These are phyloP conservation scores for Chenopodium album DNA, from an alignment of 148 eudicot species.

Conservation along the genomic window DNA sequence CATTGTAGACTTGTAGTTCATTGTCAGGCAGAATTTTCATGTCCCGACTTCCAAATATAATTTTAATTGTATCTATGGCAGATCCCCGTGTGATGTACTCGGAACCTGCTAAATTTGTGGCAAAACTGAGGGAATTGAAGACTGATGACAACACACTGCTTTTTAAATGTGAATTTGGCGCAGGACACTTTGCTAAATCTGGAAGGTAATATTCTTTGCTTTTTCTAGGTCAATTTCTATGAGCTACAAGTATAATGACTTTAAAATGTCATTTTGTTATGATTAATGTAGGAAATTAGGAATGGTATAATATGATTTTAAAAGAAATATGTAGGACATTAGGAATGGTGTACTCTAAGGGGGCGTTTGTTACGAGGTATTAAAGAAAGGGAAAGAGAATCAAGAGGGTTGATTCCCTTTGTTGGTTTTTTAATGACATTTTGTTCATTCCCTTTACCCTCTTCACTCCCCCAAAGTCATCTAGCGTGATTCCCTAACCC, in stretches of 20 bases:
- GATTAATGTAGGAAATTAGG: too few relatives aligned
- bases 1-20: not conserved
- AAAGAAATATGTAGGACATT: too few relatives aligned
- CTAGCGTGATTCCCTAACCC: too few relatives aligned
- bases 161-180: constrained; percentile 82
- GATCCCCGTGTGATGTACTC: constrained; percentile 85
- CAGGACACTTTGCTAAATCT: constrained; percentile 74
- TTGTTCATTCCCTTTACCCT: too few relatives aligned
- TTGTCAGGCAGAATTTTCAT: not conserved
- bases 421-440: too few relatives aligned
- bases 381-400: too few relatives aligned
- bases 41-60: not conserved
- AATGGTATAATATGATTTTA: too few relatives aligned
- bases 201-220: constrained; percentile 54
- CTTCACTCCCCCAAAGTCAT: too few relatives aligned
- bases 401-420: too few relatives aligned
- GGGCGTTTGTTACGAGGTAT: too few relatives aligned
- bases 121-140: constrained; percentile 78
- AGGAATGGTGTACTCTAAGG: too few relatives aligned
- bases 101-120: constrained; percentile 87
- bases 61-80: constrained; percentile 30
- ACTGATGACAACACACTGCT: constrained; percentile 64
- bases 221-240: not conserved
- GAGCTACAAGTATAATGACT: constrained; percentile 3
- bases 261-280: too few relatives aligned